Base-by-base conservation (phyloP, 2,329 filamentous ascomycete genomes). In the Colletotrichum shisoi region DNA sequence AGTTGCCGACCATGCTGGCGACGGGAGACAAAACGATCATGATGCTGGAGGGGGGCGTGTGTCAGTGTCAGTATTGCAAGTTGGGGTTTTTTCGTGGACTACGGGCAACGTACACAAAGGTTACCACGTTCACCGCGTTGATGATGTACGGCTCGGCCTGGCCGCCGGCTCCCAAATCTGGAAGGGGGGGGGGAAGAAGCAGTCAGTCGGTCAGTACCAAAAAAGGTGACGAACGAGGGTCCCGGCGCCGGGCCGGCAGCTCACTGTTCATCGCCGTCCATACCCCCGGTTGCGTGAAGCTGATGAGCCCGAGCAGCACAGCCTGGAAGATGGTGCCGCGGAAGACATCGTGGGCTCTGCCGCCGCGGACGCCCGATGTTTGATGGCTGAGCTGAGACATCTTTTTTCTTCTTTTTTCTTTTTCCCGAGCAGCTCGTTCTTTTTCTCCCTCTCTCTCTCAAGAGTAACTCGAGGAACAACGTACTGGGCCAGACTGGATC, bases 311-410 rank as follows among this genome's bases (percentile, higher is more conserved):
- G 9, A 82, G 76, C 21, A 82, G 65, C 34, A 82, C 77, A 45
- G 80, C 80, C 60, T 82, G 80, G 71, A 80, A 82, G 3, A 82
- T 72, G 4, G 81, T 81, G 40, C 79, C 80, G 15, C 81, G 78
- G 69, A 81, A 83, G 37, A 62, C 37, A 39, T 66, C 27, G 44
- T 57, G 63, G 19, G n/a, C 39, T 17, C 44, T 61, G 57, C 51
- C 37, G 34, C 44, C 37, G 34, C 44, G 19, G 21, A 40, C 12
- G 13, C 34, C 40, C 15, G 57, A 19, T 12, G 44, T 17, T 5
- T 45, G 31, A 1, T 4, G 9, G 4, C 2, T 24, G 21, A 2
- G 2, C 13, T 57, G 42, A 12, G 37, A 40, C 57, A 66, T 66
- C 6, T 40, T 7, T 24, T 3, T 27, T 31, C 8, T 8, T 31